Conservation (phyloP, 495 filamentous ascomycete species). For the Aspergillus wentii region DNA sequence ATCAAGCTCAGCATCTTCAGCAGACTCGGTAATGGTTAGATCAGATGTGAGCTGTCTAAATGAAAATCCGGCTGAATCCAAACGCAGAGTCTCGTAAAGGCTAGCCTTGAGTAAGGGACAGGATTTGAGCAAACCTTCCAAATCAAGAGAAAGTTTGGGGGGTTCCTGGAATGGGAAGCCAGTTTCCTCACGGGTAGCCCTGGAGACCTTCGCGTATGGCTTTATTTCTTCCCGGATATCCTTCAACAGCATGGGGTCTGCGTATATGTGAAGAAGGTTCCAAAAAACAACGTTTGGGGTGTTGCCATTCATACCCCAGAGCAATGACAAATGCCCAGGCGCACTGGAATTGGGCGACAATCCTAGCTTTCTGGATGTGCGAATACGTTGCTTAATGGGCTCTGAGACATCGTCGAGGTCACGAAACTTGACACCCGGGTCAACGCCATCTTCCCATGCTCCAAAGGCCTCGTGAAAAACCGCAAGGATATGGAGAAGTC, state of each 20-base stretch:
- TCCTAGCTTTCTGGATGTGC: conserved; percentile 27
- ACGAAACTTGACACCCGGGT: conserved; percentile 42
- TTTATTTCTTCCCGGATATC: conserved; percentile 49
- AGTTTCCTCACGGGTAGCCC: conserved; percentile 42
- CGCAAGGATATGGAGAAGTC: conserved; percentile 41
- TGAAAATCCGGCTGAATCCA: conserved; percentile 45
- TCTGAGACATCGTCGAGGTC: conserved; percentile 51
- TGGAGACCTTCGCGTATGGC: conserved; percentile 36
- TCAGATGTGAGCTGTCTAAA: conserved; percentile 39
- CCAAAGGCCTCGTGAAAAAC: conserved; percentile 47
- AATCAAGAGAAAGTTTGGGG: conserved; percentile 42
- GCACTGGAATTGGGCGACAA: conserved; percentile 28
- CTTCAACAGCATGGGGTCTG: conserved; percentile 37
- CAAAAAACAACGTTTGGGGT: conserved; percentile 50
- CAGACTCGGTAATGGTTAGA: conserved; percentile 38
- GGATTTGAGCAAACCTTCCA: conserved; percentile 34
- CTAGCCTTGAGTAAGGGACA: conserved; percentile 50
- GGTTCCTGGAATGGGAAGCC: conserved; percentile 48
- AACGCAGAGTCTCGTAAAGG: conserved; percentile 50
- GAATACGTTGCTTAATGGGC: conserved; percentile 39
- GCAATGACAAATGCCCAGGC: conserved; percentile 32
- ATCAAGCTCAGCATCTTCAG: conserved; percentile 26
- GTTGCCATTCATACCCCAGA: conserved; percentile 53
- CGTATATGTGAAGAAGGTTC: conserved; percentile 50
- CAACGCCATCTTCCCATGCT: conserved; percentile 37